Evolutionary conservation across 345 rosid species (phyloP), one percentile per base, ranked within the genome.

Genomic region (Corchorus olitorius): DNA sequence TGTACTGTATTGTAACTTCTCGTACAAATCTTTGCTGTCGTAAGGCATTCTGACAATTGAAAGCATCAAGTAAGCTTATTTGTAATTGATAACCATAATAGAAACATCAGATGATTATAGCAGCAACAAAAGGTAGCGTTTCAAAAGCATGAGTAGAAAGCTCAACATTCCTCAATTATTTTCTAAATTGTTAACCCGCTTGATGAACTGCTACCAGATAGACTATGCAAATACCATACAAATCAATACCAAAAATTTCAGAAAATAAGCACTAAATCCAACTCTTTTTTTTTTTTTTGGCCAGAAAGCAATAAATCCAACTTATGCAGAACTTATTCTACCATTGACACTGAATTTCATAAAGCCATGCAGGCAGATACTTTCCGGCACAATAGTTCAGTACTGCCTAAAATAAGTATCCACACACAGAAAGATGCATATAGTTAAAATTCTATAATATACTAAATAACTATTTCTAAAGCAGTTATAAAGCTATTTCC

Each of bases 1-100:
- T 97, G 91, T 94, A 97, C 77, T 97, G 99, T 79, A 97, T 92
- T 46, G 98, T 94, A 58, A 97, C 98, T 89, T 97, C 99, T 39
- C 98, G 93, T 55, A 94, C 97, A 88, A 91, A 97, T 84, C 94
- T 87, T 81, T 97, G 99, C 71, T 94, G 99, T 79, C 99, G 87
- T 85, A 94, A 78, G 65, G 99, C 99, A 87, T 97, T 94, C 99
- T 97, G 77, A 66, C 82, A 65, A 78, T 70, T 8, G 4, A 75
- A 74, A 83, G 54, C 55, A 75, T 48, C 45, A 75, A 12, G 11
- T 55, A 58, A 77, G 81, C 50, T 41, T 70, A 53, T 39, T 70
- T 35, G 17, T 35, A 48, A 61, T 54, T 43, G 63, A 73, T 39
- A 76, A 68, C 63, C 59, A 62, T 37, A 76, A 33, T 13, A 75